Evolutionary conservation across 495 filamentous ascomycete species (phyloP).

Genomic region (Aspergillus nidulans): DNA sequence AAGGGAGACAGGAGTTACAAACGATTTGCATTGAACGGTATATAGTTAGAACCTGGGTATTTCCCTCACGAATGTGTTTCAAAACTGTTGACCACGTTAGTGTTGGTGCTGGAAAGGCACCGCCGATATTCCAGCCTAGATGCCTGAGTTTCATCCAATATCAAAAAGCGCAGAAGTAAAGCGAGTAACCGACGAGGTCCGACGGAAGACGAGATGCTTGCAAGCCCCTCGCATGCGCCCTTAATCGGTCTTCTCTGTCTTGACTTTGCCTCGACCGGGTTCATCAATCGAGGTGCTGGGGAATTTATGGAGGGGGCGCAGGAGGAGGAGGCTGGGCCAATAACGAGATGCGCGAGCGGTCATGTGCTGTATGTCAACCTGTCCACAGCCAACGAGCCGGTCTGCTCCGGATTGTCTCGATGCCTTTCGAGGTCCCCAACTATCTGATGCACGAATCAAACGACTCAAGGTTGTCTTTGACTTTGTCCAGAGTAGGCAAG

Average conservation of each 20-base stretch:
- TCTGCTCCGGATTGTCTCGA: constrained; percentile 16
- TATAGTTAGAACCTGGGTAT: not conserved
- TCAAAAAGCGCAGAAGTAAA: not conserved
- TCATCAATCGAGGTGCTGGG: constrained; percentile 6
- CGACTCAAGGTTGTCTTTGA: not conserved
- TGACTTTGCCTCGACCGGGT: not conserved
- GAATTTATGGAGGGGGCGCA: constrained; percentile 9
- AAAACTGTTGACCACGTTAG: constrained; percentile 5
- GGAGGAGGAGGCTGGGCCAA: constrained; percentile 30
- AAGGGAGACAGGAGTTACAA: constrained; percentile 12
- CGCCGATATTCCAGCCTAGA: not conserved
- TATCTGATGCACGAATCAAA: not conserved
- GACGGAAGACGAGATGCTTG: not conserved
- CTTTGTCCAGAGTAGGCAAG: not conserved
- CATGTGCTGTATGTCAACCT: constrained; percentile 17
- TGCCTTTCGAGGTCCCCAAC: not conserved
- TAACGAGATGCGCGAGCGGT: constrained; percentile 13
- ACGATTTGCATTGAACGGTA: constrained; percentile 16
- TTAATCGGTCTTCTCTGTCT: not conserved
- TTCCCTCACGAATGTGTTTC: not conserved
- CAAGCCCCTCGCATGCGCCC: not conserved
- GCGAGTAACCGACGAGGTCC: not conserved
- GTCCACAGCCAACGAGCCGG: not conserved
- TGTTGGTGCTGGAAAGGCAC: not conserved
- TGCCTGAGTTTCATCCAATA: constrained; percentile 1